Conservation (phyloP, 2,329 filamentous ascomycete species). For the Parasarocladium wereldwijsianum region DNA sequence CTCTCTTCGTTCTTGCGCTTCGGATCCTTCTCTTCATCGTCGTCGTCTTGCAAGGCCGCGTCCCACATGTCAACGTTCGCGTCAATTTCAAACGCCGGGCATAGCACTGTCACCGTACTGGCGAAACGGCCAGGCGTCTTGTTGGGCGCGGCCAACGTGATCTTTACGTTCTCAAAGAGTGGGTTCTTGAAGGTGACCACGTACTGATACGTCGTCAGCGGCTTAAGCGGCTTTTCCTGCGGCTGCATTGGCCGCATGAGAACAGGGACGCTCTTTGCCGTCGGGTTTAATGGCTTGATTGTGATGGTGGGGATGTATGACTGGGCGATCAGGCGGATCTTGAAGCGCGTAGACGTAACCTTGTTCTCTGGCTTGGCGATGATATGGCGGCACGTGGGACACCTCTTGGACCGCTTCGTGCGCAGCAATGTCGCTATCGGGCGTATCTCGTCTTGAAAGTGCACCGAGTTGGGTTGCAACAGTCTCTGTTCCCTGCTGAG, state of each 20-base stretch:
- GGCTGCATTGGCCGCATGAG: constrained; percentile 16
- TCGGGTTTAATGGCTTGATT: constrained; percentile 45
- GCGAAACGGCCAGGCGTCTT: constrained; percentile 63
- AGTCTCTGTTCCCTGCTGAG: constrained; percentile 32
- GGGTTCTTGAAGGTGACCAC: constrained; percentile 87
- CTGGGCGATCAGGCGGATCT: constrained; percentile 78
- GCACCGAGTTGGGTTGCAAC: constrained; percentile 36
- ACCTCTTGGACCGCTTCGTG: constrained; percentile 89
- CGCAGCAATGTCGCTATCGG: constrained; percentile 72
- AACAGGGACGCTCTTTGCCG: constrained; percentile 18
- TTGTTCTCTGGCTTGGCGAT: constrained; percentile 90
- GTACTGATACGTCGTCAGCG: constrained; percentile 56
- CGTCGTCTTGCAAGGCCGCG: constrained; percentile 60
- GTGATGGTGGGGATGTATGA: constrained; percentile 77
- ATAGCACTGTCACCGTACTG: constrained; percentile 78
- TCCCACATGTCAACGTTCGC: constrained; percentile 83
- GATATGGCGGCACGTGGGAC: constrained; percentile 84
- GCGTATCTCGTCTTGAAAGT: constrained; percentile 60
- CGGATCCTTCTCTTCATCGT: constrained; percentile 20
- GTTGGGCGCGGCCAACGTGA: constrained; percentile 75
- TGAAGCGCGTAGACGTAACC: constrained; percentile 75
- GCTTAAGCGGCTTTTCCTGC: constrained; percentile 27
- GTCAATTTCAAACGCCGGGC: constrained; percentile 85
- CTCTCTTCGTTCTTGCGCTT: constrained; percentile 24
- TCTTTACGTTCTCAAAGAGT: constrained; percentile 77